A percentile compares a stretch with the other conserved stretches of the same genome.
These are phyloP conservation scores for Candida cerambycidarum DNA, from an alignment of 805 yeast genomes.

Conservation along the genomic window DNA sequence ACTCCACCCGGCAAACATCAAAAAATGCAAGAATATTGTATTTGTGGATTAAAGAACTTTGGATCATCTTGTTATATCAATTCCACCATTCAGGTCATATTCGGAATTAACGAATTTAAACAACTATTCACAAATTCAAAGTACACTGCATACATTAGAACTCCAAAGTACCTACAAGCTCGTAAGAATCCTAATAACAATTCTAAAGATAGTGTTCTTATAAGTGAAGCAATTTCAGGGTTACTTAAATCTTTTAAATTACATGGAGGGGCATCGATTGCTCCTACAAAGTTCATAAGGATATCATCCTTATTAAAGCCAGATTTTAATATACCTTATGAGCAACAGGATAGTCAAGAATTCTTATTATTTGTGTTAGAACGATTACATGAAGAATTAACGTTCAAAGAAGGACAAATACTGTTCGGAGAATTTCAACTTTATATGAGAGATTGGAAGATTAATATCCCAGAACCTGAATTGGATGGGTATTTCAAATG, in stretches of 20 bases:
- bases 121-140: slow-evolving; percentile 46
- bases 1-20: slow-evolving; percentile 3
- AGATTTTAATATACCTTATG: slow-evolving; percentile 65
- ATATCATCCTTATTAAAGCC: slow-evolving; percentile 55
- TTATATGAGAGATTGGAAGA: slow-evolving; percentile 32
- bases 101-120: slow-evolving; percentile 53
- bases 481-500: slow-evolving; percentile 59
- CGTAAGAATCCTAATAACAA: slow-evolving; percentile 18
- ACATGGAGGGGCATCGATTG: slow-evolving; percentile 60
- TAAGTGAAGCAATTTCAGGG: slow-evolving; percentile 53
- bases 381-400: slow-evolving; percentile 65
- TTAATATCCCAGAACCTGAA: slow-evolving; percentile 30
- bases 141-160: slow-evolving; percentile 44
- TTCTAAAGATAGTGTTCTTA: slow-evolving; percentile 23
- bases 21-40: slow-evolving; percentile 40
- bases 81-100: slow-evolving; percentile 68
- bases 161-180: slow-evolving; percentile 27
- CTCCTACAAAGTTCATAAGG: slow-evolving; percentile 64
- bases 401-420: slow-evolving; percentile 24
- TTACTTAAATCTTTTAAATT: slow-evolving; percentile 57
- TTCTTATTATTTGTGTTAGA: slow-evolving; percentile 66
- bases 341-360: slow-evolving; percentile 83
- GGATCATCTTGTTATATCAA: slow-evolving; percentile 79
- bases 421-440: slow-evolving; percentile 25
- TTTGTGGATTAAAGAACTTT: slow-evolving; percentile 64